Base-by-base conservation (phyloP, 768 basidiomycete genomes). In the Pleurotus djamor region DNA sequence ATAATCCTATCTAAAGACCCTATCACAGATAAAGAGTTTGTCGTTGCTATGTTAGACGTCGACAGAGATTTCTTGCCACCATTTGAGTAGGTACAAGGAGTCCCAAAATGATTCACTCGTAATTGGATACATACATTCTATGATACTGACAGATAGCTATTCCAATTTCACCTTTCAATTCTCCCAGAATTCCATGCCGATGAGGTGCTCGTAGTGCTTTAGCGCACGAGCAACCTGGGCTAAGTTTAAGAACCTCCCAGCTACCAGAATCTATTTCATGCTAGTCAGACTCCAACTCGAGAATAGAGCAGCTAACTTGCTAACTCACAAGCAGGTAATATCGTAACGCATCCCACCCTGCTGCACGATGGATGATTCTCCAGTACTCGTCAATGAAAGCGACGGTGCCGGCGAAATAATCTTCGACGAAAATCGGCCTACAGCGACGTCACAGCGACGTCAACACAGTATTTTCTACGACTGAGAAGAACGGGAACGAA, bases 311-410 rank as follows among this genome's bases (percentile, higher is more conserved):
- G 52, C 21, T 45, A 14, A n/a, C 2, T 14, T 14, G 8, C 3
- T 57, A 43, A 66, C 80, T 66, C 59, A 88, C 89, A 65, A 88
- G 61, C 1, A 90, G 69, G 77, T 81, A 89, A 44, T 79, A 78
- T 44, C 88, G 74, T 62, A 91, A 65, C 0, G 87, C 86, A 37
- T 78, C 73, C 79, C 86, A 81, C 2, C 90, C 90, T 38, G 89
- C 89, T 9, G 88, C 89, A 38, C 73, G 73, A 61, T 87, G 83
- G 32, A 92, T 91, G 73, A 86, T 80, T 57, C 68, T 71, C 83
- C 86, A 88, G 65, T 88, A 85, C 35, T 82, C 75, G 52, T 79
- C 75, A 1, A 91, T 66, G 63, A 92, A 92, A 0, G 66, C 64
- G 13, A 77, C 74, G 2, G 78, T 76, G 0, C 88, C 88, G 33